A percentile compares a stretch with the other conserved stretches of the same genome.
Evolutionary conservation across 768 basidiomycete species (phyloP).

Genomic region (Lactifluus subvellereus): DNA sequence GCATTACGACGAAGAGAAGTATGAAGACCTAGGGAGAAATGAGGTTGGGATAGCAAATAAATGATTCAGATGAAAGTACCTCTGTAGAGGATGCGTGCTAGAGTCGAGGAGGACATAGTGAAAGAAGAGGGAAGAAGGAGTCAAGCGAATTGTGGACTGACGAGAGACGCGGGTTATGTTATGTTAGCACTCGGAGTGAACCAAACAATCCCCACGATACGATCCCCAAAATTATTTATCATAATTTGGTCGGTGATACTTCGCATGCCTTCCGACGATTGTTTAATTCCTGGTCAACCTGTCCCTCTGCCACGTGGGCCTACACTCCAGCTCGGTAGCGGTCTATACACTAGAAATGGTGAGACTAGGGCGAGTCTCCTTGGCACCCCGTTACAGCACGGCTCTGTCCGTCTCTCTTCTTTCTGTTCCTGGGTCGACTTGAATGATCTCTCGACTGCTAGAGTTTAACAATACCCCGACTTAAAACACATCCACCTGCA

Average conservation of each 20-base stretch:
- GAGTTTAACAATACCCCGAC: constrained; percentile 57
- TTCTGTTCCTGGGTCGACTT: constrained; percentile 22
- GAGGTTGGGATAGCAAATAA: constrained; percentile 35
- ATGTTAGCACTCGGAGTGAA: constrained; percentile 25
- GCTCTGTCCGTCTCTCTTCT: constrained; percentile 54
- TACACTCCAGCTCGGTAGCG: constrained; percentile 52
- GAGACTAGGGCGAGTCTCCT: constrained; percentile 65
- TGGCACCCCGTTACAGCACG: constrained; percentile 55
- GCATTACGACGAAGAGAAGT: constrained; percentile 72
- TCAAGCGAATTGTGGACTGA: constrained; percentile 17
- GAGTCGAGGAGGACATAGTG: constrained; percentile 51
- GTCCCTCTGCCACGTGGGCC: constrained; percentile 52
- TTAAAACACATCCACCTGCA: constrained; percentile 67
- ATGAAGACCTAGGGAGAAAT: constrained; percentile 59
- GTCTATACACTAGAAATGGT: constrained; percentile 60
- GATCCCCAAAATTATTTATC: not conserved
- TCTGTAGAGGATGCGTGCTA: constrained; percentile 61
- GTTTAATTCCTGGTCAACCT: constrained; percentile 75
- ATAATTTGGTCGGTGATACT: not conserved
- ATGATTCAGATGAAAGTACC: constrained; percentile 61
- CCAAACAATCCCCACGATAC: constrained; percentile 21
- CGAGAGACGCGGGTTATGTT: constrained; percentile 24
- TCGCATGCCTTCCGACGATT: constrained; percentile 31
- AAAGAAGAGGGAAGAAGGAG: constrained; percentile 23
- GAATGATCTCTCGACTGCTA: constrained; percentile 30